A percentile compares a stretch with the other conserved stretches of the same genome.
Evolutionary conservation across 192 early-diverging fungal species (phyloP).

Genomic region (Gonapodya sp.): DNA sequence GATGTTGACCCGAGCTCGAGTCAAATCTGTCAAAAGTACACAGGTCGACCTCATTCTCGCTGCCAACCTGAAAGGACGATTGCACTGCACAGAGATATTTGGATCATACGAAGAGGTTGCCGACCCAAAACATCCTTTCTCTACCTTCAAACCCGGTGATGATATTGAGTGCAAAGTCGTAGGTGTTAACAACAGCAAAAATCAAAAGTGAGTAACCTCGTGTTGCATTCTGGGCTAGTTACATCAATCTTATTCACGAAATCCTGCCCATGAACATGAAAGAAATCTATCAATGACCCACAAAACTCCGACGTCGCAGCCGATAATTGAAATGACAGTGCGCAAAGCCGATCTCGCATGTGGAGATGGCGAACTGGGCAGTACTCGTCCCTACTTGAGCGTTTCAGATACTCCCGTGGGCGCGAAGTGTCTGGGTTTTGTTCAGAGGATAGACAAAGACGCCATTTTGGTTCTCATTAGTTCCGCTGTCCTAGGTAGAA

Average conservation of each 20-base stretch:
- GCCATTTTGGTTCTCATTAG: constrained; percentile 30
- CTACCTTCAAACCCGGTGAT: constrained; percentile 46
- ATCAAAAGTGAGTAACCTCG: constrained; percentile 25
- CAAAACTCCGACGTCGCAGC: constrained; percentile 27
- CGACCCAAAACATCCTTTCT: constrained; percentile 48
- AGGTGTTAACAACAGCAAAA: constrained; percentile 53
- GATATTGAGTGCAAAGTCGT: constrained; percentile 55
- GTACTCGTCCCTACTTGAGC: constrained; percentile 11
- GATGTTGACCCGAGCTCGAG: not conserved
- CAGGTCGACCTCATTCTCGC: constrained; percentile 59
- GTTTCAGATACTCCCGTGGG: constrained; percentile 24
- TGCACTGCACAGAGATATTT: constrained; percentile 63
- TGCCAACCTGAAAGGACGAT: constrained; percentile 57
- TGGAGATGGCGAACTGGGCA: constrained; percentile 19
- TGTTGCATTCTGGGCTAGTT: not conserved
- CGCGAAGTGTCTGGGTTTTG: constrained; percentile 24
- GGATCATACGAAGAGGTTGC: constrained; percentile 31
- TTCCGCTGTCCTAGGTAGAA: constrained; percentile 26
- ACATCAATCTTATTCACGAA: not conserved
- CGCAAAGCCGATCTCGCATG: constrained; percentile 35
- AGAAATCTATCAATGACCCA: constrained; percentile 55
- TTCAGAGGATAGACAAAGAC: constrained; percentile 23
- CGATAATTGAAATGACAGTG: constrained; percentile 50
- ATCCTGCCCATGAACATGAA: too few species aligned
- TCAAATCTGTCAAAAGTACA: constrained; percentile 34